Percentiles rank a stretch among this genome's conserved stretches.
Conservation (phyloP, 1,284 basidiomycete genomes). For the Ganoderma sinense region DNA sequence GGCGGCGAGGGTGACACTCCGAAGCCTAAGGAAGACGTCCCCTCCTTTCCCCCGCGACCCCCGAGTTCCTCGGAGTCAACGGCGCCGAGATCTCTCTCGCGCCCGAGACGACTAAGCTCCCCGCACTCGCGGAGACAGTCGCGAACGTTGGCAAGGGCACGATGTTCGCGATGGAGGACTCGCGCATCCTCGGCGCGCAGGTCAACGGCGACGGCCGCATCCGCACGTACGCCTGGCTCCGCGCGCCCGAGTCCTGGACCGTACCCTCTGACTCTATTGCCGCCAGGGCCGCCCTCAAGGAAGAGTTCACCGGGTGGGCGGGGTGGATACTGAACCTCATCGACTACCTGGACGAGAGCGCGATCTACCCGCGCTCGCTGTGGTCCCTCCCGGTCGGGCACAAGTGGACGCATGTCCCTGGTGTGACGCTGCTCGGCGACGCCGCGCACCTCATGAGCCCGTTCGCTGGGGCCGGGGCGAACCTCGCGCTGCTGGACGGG, state of each 20-base stretch:
- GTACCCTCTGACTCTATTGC: conserved; percentile 13
- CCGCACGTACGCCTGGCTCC: conserved; percentile 18
- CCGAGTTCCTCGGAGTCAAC: conserved; percentile 16
- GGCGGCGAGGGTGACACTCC: not conserved
- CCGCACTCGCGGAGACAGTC: conserved; percentile 16
- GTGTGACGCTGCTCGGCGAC: conserved; percentile 47
- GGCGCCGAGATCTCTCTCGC: conserved; percentile 21
- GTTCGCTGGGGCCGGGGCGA: conserved; percentile 55
- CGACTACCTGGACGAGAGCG: conserved; percentile 17
- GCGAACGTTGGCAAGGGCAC: conserved; percentile 19
- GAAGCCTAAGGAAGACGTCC: conserved; percentile 28
- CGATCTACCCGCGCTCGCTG: conserved; percentile 23
- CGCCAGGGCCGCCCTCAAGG: conserved; percentile 14
- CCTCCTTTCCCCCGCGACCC: conserved; percentile 30
- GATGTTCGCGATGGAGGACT: conserved; percentile 5
- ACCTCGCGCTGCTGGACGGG: conserved; percentile 43
- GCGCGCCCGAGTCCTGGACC: conserved; percentile 16
- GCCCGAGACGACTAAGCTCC: conserved; percentile 3
- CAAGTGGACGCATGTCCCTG: conserved; percentile 19
- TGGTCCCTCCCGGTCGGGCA: conserved; percentile 23
- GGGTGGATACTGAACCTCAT: conserved; percentile 22
- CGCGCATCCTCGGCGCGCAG: conserved; percentile 13
- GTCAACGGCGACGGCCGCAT: conserved; percentile 19
- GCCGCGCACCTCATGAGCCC: conserved; percentile 58
- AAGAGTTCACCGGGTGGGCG: conserved; percentile 22